A percentile compares a stretch with the other conserved stretches of the same genome.
Evolutionary conservation across 768 basidiomycete species (phyloP).

Genomic region (Lentinula detonsa): DNA sequence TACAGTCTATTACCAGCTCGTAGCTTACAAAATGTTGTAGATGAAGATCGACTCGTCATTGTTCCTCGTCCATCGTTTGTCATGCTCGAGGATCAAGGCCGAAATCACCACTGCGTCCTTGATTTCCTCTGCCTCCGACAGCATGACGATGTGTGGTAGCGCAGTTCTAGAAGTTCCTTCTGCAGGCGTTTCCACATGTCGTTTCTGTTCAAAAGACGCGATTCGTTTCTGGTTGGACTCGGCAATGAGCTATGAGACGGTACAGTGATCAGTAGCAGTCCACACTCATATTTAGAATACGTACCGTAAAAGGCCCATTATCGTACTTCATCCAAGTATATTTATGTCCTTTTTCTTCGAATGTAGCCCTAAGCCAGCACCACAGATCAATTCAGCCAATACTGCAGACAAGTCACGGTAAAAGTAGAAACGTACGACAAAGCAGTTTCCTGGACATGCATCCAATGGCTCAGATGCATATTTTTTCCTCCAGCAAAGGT

Average conservation of each 20-base stretch:
- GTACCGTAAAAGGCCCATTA: not conserved
- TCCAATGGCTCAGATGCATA: not conserved
- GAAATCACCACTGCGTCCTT: not conserved
- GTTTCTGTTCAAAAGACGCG: not conserved
- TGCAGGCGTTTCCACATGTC: not conserved
- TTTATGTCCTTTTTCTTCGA: not conserved
- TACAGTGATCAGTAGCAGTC: no score
- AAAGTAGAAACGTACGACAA: not conserved
- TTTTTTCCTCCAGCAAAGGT: not conserved
- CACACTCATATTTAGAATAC: not conserved
- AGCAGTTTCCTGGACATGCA: not conserved
- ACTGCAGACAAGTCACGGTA: no score
- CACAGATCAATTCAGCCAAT: not conserved
- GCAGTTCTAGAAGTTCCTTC: not conserved
- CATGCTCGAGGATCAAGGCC: not conserved
- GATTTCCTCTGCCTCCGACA: not conserved
- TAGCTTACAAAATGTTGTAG: not conserved
- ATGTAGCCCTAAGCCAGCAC: not conserved
- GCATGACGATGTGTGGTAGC: not conserved
- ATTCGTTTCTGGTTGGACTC: not conserved
- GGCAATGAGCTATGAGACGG: not conserved
- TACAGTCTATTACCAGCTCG: no score
- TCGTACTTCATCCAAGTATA: slow-evolving; percentile 1
- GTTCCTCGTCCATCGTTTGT: not conserved
- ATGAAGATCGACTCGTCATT: not conserved